Evolutionary conservation across 768 basidiomycete species (phyloP).

Genomic region (Mycena indigotica): DNA sequence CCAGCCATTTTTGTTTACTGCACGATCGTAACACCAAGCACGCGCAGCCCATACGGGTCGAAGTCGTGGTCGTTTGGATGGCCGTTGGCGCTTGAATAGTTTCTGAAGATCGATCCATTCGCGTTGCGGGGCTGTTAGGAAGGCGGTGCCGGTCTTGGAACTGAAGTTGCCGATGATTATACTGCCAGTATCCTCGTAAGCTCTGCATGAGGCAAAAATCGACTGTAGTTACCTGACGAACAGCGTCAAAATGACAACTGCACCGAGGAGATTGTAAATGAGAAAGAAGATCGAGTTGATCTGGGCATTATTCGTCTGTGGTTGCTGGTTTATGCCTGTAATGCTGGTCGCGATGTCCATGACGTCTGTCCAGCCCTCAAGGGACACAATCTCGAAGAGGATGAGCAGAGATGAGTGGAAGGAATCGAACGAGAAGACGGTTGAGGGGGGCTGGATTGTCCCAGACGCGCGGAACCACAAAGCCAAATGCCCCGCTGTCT

Average conservation of each 20-base stretch:
- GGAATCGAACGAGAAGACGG: slow-evolving; percentile 86
- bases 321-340: slow-evolving; percentile 68
- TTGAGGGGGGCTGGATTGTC: slow-evolving; percentile 79
- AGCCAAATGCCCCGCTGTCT: slow-evolving; percentile 53
- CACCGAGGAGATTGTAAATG: slow-evolving; percentile 89
- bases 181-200: too few species aligned
- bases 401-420: slow-evolving; percentile 85
- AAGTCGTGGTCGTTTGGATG: slow-evolving; percentile 75
- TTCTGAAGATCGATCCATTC: slow-evolving; percentile 96
- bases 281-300: slow-evolving; percentile 90
- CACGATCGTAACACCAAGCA: slow-evolving; percentile 90
- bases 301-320: slow-evolving; percentile 69
- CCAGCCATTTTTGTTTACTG: slow-evolving; percentile 90
- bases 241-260: slow-evolving; percentile 84
- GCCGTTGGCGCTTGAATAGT: slow-evolving; percentile 81
- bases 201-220: too few species aligned
- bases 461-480: slow-evolving; percentile 86
- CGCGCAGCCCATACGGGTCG: slow-evolving; percentile 58
- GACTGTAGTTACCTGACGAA: slow-evolving; percentile 88
- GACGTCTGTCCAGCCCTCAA: slow-evolving; percentile 97
- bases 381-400: slow-evolving; percentile 92
- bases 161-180: slow-evolving; percentile 96
- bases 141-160: slow-evolving; percentile 81
- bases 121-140: slow-evolving; percentile 82
- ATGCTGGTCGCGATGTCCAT: slow-evolving; percentile 81